Conservation (phyloP, 148 eudicot genomes). For the Suaeda aralocaspica region DNA sequence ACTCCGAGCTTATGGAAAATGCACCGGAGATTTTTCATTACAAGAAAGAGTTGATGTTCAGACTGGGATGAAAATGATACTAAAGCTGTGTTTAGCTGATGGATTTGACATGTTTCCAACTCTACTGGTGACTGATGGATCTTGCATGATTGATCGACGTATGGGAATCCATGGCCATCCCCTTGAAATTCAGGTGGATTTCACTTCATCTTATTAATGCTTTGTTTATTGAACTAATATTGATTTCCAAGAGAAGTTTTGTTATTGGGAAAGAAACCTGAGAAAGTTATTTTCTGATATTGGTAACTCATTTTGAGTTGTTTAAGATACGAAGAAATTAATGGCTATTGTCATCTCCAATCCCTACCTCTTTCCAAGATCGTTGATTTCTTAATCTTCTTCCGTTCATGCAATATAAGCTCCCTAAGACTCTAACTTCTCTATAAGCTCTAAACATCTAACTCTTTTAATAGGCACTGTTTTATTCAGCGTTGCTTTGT, state of each 20-base stretch:
- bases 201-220: not conserved
- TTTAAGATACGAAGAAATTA: no score
- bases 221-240: not conserved
- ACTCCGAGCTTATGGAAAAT: constrained; percentile 75
- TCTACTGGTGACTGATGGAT: constrained; percentile 78
- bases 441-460: not conserved
- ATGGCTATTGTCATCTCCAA: no score
- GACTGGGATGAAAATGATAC: constrained; percentile 77
- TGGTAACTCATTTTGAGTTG: no score
- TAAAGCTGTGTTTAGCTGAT: constrained; percentile 73
- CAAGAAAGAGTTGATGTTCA: constrained; percentile 84
- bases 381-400: no score
- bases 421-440: not conserved
- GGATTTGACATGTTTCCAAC: constrained; percentile 90
- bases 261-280: not conserved
- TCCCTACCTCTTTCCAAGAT: no score
- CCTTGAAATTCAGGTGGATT: constrained; percentile 67
- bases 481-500: constrained; percentile 68
- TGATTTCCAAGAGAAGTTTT: not conserved
- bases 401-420: no score
- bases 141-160: constrained; percentile 91
- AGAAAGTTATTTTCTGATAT: not conserved
- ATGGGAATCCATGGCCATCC: constrained; percentile 94
- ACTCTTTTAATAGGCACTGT: constrained; percentile 48
- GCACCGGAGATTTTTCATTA: constrained; percentile 64